phyloP scores from a whole-genome alignment of 257 asterid genomes.

The Vinca minor region DNA sequence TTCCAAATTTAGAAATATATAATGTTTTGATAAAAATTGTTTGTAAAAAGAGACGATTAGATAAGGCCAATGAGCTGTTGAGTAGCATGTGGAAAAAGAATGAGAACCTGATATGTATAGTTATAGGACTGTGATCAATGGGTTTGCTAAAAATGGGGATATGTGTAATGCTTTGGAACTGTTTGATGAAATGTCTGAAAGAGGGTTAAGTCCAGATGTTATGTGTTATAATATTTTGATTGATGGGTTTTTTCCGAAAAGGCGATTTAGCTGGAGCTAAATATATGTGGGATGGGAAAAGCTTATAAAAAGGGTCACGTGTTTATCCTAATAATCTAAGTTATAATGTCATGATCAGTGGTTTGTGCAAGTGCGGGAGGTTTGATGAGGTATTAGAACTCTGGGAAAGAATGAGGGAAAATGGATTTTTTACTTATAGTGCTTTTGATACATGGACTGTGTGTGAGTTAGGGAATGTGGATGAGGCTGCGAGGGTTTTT shows the following conservation, averaged over 20 bases:
- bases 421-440: conserved; percentile 65
- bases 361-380: no score
- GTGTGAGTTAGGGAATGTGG: conserved; percentile 56
- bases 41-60: conserved; percentile 49
- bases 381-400: no score
- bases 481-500: conserved; percentile 59
- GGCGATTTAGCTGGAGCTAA: conserved; percentile 45
- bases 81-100: conserved; percentile 40
- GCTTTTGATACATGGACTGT: conserved; percentile 76
- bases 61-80: conserved; percentile 39
- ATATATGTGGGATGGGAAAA: conserved; percentile 61
- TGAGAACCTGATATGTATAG: conserved; percentile 56
- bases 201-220: no score
- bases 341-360: no score
- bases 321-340: no score
- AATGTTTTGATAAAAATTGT: conserved; percentile 57
- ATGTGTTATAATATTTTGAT: no score
- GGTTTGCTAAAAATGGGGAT: conserved; percentile 49
- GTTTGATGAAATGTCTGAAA: no score
- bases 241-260: conserved; percentile 59
- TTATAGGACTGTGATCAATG: conserved; percentile 71
- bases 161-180: conserved; percentile 37
- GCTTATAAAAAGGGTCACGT: conserved; percentile 38
- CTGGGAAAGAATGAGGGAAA: no score
- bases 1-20: conserved; percentile 57